Percentiles rank a stretch among this genome's conserved stretches.
phyloP scores from a whole-genome alignment of 441 rosid genomes.

The Euphorbia schlechtendalii region DNA sequence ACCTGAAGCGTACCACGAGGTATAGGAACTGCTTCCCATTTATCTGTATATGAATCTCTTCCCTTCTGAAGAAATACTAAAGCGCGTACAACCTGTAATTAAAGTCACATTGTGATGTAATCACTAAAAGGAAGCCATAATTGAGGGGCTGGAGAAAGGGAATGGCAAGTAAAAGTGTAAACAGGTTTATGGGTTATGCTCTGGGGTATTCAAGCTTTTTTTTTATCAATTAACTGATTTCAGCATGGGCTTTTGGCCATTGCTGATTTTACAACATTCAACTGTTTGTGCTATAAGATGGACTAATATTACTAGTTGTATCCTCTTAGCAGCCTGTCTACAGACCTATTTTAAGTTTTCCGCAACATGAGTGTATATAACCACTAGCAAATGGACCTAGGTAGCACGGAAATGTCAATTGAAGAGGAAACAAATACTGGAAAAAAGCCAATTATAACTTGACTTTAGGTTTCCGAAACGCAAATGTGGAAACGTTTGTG shows the following conservation, averaged over 20 bases:
- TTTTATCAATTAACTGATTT: background rate
- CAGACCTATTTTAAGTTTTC: background rate
- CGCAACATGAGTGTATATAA: background rate
- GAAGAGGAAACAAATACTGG: too few species aligned
- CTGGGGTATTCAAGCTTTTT: background rate
- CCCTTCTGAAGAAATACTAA: constrained; percentile 62
- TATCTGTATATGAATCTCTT: constrained; percentile 47
- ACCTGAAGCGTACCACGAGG: constrained; percentile 99
- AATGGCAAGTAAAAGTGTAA: background rate
- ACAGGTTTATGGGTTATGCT: background rate
- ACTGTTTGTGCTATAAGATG: background rate
- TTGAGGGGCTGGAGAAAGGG: background rate
- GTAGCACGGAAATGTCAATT: too few species aligned
- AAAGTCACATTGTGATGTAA: constrained; percentile 7
- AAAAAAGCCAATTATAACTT: too few species aligned
- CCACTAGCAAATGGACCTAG: background rate
- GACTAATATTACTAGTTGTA: background rate
- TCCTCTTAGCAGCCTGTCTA: background rate
- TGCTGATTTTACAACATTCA: background rate
- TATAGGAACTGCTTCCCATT: constrained; percentile 76
- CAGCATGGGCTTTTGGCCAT: background rate
- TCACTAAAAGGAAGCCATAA: background rate
- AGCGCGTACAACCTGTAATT: constrained; percentile 83
- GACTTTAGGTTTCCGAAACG: too few species aligned
- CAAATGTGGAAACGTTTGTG: too few species aligned